A percentile compares a stretch with the other conserved stretches of the same genome.
These are phyloP conservation scores for Aspergillus caelatus DNA, from an alignment of 2,329 filamentous ascomycete genomes.

Conservation along the genomic window DNA sequence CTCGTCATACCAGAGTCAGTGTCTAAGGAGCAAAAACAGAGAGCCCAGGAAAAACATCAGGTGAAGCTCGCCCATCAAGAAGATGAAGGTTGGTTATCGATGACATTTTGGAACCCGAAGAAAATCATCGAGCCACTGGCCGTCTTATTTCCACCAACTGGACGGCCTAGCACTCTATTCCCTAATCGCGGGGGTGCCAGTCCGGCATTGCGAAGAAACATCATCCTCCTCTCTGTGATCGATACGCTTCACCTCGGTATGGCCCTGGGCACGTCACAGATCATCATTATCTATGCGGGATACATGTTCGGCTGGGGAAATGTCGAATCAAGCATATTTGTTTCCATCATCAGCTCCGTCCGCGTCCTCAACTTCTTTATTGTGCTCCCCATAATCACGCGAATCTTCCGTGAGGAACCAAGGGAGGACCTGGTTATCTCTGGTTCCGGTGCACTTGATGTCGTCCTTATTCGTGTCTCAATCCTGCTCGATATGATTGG, in stretches of 20 bases:
- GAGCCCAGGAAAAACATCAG: slow-evolving; percentile 69
- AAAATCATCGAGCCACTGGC: slow-evolving; percentile 78
- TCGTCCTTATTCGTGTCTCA: slow-evolving; percentile 73
- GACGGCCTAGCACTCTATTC: slow-evolving; percentile 30
- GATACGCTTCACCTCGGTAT: slow-evolving; percentile 83
- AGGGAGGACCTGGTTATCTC: slow-evolving; percentile 48
- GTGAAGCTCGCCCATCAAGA: slow-evolving; percentile 41
- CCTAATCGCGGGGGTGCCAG: slow-evolving; percentile 60
- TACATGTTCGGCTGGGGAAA: slow-evolving; percentile 81
- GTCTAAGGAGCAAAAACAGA: slow-evolving; percentile 69
- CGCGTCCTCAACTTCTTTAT: slow-evolving; percentile 76
- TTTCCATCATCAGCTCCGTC: slow-evolving; percentile 75
- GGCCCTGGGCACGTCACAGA: slow-evolving; percentile 77
- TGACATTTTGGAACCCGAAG: slow-evolving; percentile 42
- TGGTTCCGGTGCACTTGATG: slow-evolving; percentile 77
- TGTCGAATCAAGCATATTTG: slow-evolving; percentile 76
- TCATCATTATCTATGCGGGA: slow-evolving; percentile 81
- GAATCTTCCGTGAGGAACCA: slow-evolving; percentile 63
- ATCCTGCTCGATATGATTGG: slow-evolving; percentile 77
- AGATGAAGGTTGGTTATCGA: slow-evolving; percentile 34
- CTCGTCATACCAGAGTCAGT: slow-evolving; percentile 83
- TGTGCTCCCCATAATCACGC: slow-evolving; percentile 75
- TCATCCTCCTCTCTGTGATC: slow-evolving; percentile 77
- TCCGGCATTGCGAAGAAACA: slow-evolving; percentile 70
- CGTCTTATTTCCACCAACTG: slow-evolving; percentile 69